A percentile compares a stretch with the other conserved stretches of the same genome.
These are phyloP conservation scores for Boletus reticuloceps DNA, from an alignment of 768 basidiomycete genomes.

Conservation along the genomic window DNA sequence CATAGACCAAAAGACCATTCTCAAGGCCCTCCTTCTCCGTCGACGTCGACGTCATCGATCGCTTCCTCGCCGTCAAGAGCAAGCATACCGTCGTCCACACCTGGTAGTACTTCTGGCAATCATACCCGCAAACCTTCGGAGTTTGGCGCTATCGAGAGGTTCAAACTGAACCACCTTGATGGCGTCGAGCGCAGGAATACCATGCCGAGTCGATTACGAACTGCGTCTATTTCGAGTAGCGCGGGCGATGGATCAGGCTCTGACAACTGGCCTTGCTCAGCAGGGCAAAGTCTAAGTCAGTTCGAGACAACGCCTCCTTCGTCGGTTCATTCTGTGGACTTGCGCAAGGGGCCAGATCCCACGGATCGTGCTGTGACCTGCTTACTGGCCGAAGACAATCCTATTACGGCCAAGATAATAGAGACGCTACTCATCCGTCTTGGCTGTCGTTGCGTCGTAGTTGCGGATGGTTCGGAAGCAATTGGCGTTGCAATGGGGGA, in stretches of 20 bases:
- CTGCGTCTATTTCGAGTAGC: slow-evolving; percentile 83
- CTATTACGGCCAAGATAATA: slow-evolving; percentile 96
- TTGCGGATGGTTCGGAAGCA: slow-evolving; percentile 95
- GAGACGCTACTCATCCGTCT: slow-evolving; percentile 91
- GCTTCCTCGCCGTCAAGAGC: slow-evolving; percentile 85
- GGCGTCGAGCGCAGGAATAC: slow-evolving; percentile 74
- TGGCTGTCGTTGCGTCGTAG: slow-evolving; percentile 94
- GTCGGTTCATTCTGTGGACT: slow-evolving; percentile 81
- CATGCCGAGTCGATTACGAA: slow-evolving; percentile 84
- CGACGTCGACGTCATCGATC: slow-evolving; percentile 88
- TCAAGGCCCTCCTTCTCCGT: slow-evolving; percentile 87
- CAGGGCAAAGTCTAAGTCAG: slow-evolving; percentile 51
- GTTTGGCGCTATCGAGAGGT: slow-evolving; percentile 81
- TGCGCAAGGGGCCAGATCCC: slow-evolving; percentile 74
- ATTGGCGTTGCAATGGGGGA: slow-evolving; percentile 97
- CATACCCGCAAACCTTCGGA: slow-evolving; percentile 90
- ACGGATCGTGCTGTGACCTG: slow-evolving; percentile 89
- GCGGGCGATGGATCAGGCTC: slow-evolving; percentile 76
- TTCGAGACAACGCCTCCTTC: slow-evolving; percentile 71
- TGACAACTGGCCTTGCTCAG: slow-evolving; percentile 65
- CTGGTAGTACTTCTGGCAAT: slow-evolving; percentile 50
- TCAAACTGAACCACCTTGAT: slow-evolving; percentile 81
- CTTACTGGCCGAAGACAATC: slow-evolving; percentile 95
- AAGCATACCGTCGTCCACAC: slow-evolving; percentile 68
- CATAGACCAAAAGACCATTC: slow-evolving; percentile 58